Conservation (phyloP, 495 filamentous ascomycete species). For the Talaromyces trachyspermus region DNA sequence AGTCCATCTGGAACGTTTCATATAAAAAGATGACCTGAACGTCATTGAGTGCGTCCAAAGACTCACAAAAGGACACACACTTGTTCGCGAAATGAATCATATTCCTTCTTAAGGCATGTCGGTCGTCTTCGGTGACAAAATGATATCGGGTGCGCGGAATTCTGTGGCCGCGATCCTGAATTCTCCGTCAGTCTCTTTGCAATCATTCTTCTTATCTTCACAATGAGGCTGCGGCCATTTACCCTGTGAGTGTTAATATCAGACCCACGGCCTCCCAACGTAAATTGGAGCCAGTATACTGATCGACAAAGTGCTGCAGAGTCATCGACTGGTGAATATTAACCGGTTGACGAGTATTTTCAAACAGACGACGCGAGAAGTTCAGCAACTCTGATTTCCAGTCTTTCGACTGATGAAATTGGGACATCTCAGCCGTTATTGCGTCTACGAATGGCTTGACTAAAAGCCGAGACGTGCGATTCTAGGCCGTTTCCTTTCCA, state of each 20-base stretch:
- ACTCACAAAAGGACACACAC: slow-evolving; percentile 14
- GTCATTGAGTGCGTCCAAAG: slow-evolving; percentile 37
- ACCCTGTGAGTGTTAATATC: slow-evolving; percentile 5
- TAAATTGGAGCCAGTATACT: slow-evolving; percentile 25
- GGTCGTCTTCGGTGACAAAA: slow-evolving; percentile 6
- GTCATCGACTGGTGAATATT: slow-evolving; percentile 15
- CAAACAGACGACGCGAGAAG: slow-evolving; percentile 15
- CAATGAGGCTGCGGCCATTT: no score
- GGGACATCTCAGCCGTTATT: neutral
- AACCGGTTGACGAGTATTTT: slow-evolving; percentile 27
- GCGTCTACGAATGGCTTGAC: slow-evolving; percentile 5
- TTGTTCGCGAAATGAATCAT: slow-evolving; percentile 5
- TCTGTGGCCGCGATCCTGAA: slow-evolving; percentile 6
- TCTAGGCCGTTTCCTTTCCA: slow-evolving; percentile 4
- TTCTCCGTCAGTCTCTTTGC: neutral
- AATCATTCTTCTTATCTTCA: no score
- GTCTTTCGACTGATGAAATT: neutral
- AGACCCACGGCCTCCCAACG: slow-evolving; percentile 36
- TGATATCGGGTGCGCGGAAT: neutral
- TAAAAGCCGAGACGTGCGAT: slow-evolving; percentile 1
- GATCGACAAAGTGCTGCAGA: slow-evolving; percentile 20
- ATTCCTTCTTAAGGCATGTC: slow-evolving; percentile 4
- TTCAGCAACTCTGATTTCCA: neutral
- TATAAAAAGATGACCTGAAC: slow-evolving; percentile 37
- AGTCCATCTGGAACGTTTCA: slow-evolving; percentile 39